A percentile compares a stretch with the other conserved stretches of the same genome.
These are phyloP conservation scores for Glycine soja DNA, from an alignment of 306 rosid genomes.

Conservation along the genomic window DNA sequence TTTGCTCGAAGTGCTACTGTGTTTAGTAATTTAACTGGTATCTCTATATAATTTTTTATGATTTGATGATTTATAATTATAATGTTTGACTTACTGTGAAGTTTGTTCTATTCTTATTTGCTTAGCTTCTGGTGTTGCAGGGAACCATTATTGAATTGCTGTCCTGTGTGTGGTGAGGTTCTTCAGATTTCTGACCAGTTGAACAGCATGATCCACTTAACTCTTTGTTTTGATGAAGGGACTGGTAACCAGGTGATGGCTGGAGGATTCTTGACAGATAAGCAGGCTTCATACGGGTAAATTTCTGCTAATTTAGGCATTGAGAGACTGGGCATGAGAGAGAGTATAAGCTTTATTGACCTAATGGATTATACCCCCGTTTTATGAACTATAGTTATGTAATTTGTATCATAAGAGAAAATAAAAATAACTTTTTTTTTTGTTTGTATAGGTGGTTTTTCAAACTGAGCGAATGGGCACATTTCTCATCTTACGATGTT, in stretches of 20 bases:
- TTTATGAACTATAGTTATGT: constrained; percentile 27
- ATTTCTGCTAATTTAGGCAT: constrained; percentile 33
- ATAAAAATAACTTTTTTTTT: constrained; percentile 21
- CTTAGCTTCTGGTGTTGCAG: constrained; percentile 60
- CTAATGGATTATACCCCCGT: constrained; percentile 22
- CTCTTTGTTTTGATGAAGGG: constrained; percentile 95
- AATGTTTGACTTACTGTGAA: constrained; percentile 8
- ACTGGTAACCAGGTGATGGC: constrained; percentile 97
- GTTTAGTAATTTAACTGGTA: constrained; percentile 19
- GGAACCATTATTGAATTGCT: constrained; percentile 82
- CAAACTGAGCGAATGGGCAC: constrained; percentile 97
- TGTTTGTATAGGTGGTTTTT: constrained; percentile 79
- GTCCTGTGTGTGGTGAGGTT: constrained; percentile 97
- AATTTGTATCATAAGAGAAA: constrained; percentile 27
- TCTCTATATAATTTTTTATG: not conserved
- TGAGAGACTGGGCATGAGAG: constrained; percentile 17
- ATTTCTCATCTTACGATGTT: constrained; percentile 85
- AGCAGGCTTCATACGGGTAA: constrained; percentile 94
- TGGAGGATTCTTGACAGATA: constrained; percentile 96
- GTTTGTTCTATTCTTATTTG: constrained; percentile 41
- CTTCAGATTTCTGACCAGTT: constrained; percentile 80
- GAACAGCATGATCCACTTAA: constrained; percentile 79
- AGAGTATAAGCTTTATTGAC: constrained; percentile 13
- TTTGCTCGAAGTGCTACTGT: constrained; percentile 16
- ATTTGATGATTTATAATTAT: constrained; percentile 31